Evolutionary conservation across 2,329 filamentous ascomycete species (phyloP).

Genomic region (Eutypa lata): DNA sequence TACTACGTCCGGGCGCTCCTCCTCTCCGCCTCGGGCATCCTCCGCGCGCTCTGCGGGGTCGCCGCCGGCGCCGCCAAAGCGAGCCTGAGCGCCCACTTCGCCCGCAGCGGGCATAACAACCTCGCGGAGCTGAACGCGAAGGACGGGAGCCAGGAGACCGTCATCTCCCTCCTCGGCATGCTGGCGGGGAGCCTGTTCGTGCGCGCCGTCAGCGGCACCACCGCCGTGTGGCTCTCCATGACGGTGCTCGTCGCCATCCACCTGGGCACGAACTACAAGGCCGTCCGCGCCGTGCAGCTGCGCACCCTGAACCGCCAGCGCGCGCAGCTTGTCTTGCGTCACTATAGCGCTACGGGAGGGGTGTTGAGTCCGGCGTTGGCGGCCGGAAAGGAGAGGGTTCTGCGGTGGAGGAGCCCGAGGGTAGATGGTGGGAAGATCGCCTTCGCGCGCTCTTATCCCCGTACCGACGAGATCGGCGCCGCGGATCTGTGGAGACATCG

Average conservation of each 20-base stretch:
- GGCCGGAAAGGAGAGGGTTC: slow-evolving; percentile 59
- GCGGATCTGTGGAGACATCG: slow-evolving; percentile 48
- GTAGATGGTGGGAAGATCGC: slow-evolving; percentile 23
- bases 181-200: slow-evolving; percentile 80
- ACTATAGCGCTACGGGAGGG: slow-evolving; percentile 47
- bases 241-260: slow-evolving; percentile 71
- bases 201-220: slow-evolving; percentile 65
- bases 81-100: slow-evolving; percentile 88
- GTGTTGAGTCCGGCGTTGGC: slow-evolving; percentile 65
- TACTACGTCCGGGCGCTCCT: slow-evolving; percentile 44
- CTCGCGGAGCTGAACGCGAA: slow-evolving; percentile 87
- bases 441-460: slow-evolving; percentile 29
- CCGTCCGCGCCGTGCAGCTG: slow-evolving; percentile 82
- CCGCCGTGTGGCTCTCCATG: slow-evolving; percentile 72
- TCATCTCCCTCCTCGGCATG: slow-evolving; percentile 86
- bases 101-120: slow-evolving; percentile 77
- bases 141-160: slow-evolving; percentile 91
- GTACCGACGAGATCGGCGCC: slow-evolving; percentile 11
- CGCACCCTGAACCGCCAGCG: slow-evolving; percentile 81
- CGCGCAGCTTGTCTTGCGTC: slow-evolving; percentile 71
- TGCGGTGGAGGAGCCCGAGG: slow-evolving; percentile 49
- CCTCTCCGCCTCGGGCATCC: slow-evolving; percentile 47
- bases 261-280: slow-evolving; percentile 80
- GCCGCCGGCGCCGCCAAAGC: slow-evolving; percentile 89
- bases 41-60: slow-evolving; percentile 75